phyloP scores from a whole-genome alignment of 2,329 filamentous ascomycete species.

The Nemania bipapillata region DNA sequence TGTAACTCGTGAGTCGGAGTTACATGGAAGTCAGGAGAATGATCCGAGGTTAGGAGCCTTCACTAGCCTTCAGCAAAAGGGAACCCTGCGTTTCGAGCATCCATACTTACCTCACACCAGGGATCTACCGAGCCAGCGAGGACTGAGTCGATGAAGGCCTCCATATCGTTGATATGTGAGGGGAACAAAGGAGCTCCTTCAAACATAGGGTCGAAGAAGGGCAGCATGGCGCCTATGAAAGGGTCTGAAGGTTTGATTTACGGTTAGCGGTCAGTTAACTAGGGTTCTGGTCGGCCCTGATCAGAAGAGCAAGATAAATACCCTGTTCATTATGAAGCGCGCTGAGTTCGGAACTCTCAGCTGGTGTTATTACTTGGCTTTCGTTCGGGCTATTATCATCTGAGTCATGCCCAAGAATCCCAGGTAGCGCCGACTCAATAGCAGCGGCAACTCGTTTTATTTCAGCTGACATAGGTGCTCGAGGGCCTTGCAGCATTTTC shows the following conservation, averaged over 20 bases:
- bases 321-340: conserved; percentile 25
- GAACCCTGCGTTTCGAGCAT: not conserved
- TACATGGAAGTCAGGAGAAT: conserved; percentile 7
- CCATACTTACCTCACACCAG: conserved; percentile 25
- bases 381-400: conserved; percentile 30
- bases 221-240: conserved; percentile 31
- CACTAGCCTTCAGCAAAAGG: conserved; percentile 10
- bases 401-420: conserved; percentile 21
- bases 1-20: too few relatives aligned
- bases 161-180: conserved; percentile 35
- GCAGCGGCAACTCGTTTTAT: conserved; percentile 34
- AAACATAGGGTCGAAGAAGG: conserved; percentile 37
- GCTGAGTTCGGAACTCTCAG: conserved; percentile 11
- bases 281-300: not conserved
- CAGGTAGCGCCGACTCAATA: conserved; percentile 32
- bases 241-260: conserved; percentile 18
- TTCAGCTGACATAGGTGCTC: conserved; percentile 24
- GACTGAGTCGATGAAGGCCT: conserved; percentile 34
- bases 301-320: not conserved
- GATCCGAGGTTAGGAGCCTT: conserved; percentile 15
- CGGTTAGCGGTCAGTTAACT: conserved; percentile 8
- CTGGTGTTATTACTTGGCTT: conserved; percentile 19
- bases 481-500: conserved; percentile 22
- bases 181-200: conserved; percentile 35
- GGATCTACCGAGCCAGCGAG: conserved; percentile 32